These are phyloP conservation scores for Tolypocladium ophioglossoides DNA, from an alignment of 2,329 filamentous ascomycete genomes.

Conservation along the genomic window DNA sequence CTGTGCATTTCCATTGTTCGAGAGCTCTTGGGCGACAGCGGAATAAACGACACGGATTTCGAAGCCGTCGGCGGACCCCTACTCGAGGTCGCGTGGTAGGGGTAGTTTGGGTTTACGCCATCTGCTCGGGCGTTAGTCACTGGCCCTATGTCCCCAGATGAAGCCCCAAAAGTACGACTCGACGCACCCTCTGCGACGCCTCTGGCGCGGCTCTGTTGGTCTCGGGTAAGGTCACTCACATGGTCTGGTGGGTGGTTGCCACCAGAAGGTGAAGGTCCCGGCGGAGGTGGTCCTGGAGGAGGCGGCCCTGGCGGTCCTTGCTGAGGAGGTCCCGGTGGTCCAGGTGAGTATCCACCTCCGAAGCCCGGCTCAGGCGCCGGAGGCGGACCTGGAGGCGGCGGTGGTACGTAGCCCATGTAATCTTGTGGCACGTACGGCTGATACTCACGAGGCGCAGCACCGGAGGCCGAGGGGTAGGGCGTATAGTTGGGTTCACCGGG, in stretches of 20 bases:
- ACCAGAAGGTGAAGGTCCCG: constrained; percentile 20
- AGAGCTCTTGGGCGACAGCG: constrained; percentile 38
- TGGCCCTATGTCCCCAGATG: not conserved
- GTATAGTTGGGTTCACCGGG: constrained; percentile 4
- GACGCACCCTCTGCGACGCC: constrained; percentile 27
- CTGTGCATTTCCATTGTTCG: constrained; percentile 32
- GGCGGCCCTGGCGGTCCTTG: constrained; percentile 5
- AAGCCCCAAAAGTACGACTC: constrained; percentile 14
- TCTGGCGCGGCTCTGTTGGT: constrained; percentile 10
- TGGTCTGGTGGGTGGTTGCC: constrained; percentile 27
- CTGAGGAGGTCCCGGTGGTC: constrained; percentile 10
- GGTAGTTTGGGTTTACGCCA: constrained; percentile 13
- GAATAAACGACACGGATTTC: constrained; percentile 36
- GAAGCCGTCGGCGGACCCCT: constrained; percentile 5
- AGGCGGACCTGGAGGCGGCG: constrained; percentile 24
- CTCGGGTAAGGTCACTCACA: constrained; percentile 30
- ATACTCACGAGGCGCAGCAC: constrained; percentile 20
- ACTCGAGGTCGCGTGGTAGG: not conserved
- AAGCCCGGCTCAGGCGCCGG: constrained; percentile 6
- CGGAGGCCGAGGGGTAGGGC: constrained; percentile 17
- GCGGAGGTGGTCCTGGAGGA: constrained; percentile 20
- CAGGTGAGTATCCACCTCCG: constrained; percentile 11
- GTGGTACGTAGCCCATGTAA: constrained; percentile 29
- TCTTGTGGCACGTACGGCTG: constrained; percentile 31
- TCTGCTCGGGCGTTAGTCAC: constrained; percentile 16